Conservation (phyloP, 75 land plant species). For the Cupressus sempervirens region DNA sequence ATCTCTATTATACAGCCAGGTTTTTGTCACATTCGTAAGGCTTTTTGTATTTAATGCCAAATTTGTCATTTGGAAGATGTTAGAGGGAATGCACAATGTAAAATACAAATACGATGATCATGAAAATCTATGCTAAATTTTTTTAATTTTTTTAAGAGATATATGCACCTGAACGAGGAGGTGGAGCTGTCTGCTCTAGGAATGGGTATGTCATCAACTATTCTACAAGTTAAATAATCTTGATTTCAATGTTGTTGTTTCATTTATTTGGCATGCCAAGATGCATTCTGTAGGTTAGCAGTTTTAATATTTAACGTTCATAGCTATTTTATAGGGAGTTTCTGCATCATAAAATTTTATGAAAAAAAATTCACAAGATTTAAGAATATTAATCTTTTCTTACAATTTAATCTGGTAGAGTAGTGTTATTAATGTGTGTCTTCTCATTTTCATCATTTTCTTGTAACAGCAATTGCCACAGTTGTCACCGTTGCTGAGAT, state of each 20-base stretch:
- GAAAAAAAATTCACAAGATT: not conserved
- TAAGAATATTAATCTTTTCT: not conserved
- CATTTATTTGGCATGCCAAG: not conserved
- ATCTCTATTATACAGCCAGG: not conserved
- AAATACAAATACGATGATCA: not conserved
- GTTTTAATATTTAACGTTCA: too few relatives aligned
- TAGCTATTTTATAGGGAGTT: not conserved
- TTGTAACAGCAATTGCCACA: slow-evolving; percentile 48
- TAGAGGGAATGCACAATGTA: not conserved
- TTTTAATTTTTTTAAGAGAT: slow-evolving; percentile 7
- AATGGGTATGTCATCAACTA: slow-evolving; percentile 9
- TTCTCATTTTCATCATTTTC: not conserved
- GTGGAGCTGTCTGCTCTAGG: slow-evolving; percentile 21
- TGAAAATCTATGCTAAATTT: not conserved
- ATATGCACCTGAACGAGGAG: slow-evolving; percentile 20
- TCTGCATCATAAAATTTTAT: not conserved
- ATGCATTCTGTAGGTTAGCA: not conserved
- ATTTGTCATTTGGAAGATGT: not conserved
- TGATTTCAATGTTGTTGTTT: not conserved
- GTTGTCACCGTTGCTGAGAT: slow-evolving; percentile 54
- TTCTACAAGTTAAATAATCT: not conserved
- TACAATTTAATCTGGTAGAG: too few relatives aligned
- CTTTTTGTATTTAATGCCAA: not conserved
- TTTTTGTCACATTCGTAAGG: not conserved
- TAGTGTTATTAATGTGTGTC: not conserved